Evolutionary conservation across 1,284 basidiomycete genomes (phyloP), one percentile per base, ranked within the genome.

Genomic region (Irpex rosettiformis): DNA sequence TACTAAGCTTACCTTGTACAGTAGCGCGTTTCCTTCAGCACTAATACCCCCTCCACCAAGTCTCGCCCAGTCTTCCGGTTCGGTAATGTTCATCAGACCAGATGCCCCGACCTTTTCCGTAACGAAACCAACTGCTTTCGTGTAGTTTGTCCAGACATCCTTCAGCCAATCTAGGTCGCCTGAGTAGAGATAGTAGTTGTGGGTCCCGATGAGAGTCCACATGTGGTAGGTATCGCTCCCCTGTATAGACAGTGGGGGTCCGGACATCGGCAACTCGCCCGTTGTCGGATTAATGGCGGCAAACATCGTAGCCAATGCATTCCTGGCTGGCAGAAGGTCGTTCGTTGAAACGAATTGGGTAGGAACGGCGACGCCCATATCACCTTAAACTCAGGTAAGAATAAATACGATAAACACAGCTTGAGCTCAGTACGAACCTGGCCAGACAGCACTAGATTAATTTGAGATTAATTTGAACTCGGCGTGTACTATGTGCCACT

Each of bases 331-430:
- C 0, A 82, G 57, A 1, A 85, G 74, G 61, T 84, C 83, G 62
- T 82, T 80, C 0, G 82, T 84, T 0, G 82, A 83, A 1, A 85
- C 83, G 61, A 84, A 84, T 62, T 81, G 78, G 0, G 83, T 79
- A 0, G 83, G 83, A 3, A 84, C 82, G 0, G 83, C 82, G 25
- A 85, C 82, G 8, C 83, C 83, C 83, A 85, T 85, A 64, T 85
- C 83, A 49, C 81, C 79, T 79, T 47, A 8, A 53, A 27, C 49
- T 2, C 8, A 4, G 18, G 51, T 4, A n/a, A 48, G 42, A 21
- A 54, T 10, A 45, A 18, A 45, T 18, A 7, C 27, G 13, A 40
- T n/a, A 18, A 28, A 51, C 33, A 28, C 29, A 47, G 30, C 13
- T 28, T 29, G 21, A 33, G 33, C 43, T n/a, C 37, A 7, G 11